Percentiles rank a stretch among this genome's conserved stretches.
phyloP scores from a whole-genome alignment of 1,139 yeast species.

The Kazachstania sp. region DNA sequence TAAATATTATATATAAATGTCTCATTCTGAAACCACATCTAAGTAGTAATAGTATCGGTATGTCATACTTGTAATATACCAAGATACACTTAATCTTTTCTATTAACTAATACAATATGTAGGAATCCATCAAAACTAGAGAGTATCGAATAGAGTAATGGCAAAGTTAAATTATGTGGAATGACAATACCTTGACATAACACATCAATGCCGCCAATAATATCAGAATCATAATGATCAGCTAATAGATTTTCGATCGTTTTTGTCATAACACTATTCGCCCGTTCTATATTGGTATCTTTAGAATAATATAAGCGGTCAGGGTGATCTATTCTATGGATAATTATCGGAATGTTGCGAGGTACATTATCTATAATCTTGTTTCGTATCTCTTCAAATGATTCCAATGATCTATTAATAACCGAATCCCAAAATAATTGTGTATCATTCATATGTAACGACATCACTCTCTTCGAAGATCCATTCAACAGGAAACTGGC shows the following conservation, averaged over 20 bases:
- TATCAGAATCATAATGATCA: not conserved
- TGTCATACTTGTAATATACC: no score
- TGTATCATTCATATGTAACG: conserved; percentile 54
- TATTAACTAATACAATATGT: conserved; percentile 37
- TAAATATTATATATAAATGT: not conserved
- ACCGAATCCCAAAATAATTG: conserved; percentile 50
- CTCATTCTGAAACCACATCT: not conserved
- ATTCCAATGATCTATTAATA: conserved; percentile 23
- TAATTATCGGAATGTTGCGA: conserved; percentile 48
- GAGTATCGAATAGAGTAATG: conserved; percentile 46
- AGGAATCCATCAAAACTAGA: conserved; percentile 69
- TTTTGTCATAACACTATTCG: not conserved
- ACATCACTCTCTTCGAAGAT: conserved; percentile 66
- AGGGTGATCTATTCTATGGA: conserved; percentile 36
- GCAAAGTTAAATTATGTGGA: conserved; percentile 39
- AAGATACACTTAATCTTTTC: not conserved
- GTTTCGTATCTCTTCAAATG: conserved; percentile 34
- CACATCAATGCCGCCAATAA: conserved; percentile 27
- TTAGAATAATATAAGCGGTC: not conserved
- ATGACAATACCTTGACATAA: conserved; percentile 58
- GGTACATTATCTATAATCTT: conserved; percentile 34
- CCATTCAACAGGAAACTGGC: conserved; percentile 67
- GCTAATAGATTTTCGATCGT: not conserved
- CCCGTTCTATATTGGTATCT: not conserved
- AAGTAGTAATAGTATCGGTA: not conserved